These are phyloP conservation scores for Hysterium pulicare DNA, from an alignment of 2,329 filamentous ascomycete species.

Conservation along the genomic window DNA sequence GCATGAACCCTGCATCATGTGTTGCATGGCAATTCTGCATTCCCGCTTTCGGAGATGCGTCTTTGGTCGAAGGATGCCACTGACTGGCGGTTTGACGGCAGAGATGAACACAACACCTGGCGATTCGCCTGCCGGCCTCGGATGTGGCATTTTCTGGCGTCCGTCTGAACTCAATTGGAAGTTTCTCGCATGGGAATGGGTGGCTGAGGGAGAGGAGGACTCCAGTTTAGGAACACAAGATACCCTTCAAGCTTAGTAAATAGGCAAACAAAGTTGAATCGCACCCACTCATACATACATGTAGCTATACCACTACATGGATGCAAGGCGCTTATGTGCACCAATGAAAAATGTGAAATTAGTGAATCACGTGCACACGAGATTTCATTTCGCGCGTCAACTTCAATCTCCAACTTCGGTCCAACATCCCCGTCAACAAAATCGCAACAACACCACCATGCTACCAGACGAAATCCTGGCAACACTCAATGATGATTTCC, in stretches of 20 bases:
- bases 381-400: neutral
- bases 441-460: conserved; percentile 22
- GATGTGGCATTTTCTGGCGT: conserved; percentile 63
- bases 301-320: too few relatives aligned
- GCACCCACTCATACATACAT: too few relatives aligned
- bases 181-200: conserved; percentile 76
- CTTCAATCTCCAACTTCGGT: neutral
- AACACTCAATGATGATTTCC: conserved; percentile 36
- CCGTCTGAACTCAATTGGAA: conserved; percentile 80
- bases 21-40: conserved; percentile 92
- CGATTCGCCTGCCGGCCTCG: conserved; percentile 32
- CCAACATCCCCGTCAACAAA: neutral
- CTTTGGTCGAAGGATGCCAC: conserved; percentile 73
- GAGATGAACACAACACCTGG: conserved; percentile 47
- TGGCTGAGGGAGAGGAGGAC: conserved; percentile 16
- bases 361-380: neutral
- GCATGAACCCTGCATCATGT: conserved; percentile 95
- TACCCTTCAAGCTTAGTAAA: conserved; percentile 29
- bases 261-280: too few relatives aligned
- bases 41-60: conserved; percentile 86
- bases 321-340: too few relatives aligned
- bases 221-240: conserved; percentile 15
- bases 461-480: conserved; percentile 35
- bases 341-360: too few relatives aligned
- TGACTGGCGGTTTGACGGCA: conserved; percentile 78